Evolutionary conservation across 2,329 filamentous ascomycete genomes (phyloP).

Genomic region (Scytalidium lignicola): DNA sequence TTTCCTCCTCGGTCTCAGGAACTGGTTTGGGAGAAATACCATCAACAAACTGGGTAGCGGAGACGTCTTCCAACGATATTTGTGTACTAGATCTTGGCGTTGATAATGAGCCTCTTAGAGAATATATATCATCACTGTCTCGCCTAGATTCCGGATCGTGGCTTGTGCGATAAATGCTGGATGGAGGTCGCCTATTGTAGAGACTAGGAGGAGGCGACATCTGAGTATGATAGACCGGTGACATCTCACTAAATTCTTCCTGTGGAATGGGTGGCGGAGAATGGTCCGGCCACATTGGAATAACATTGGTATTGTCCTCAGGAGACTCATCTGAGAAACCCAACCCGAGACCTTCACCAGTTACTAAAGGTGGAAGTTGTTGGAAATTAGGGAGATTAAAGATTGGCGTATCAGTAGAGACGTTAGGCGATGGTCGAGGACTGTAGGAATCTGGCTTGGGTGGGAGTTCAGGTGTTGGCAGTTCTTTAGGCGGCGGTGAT

Average conservation of each 20-base stretch:
- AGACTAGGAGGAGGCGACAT: slow-evolving; percentile 15
- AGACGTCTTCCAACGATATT: slow-evolving; percentile 15
- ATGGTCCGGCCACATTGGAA: slow-evolving; percentile 18
- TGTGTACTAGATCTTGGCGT: slow-evolving; percentile 27
- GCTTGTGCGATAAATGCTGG: slow-evolving; percentile 19
- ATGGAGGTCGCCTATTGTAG: slow-evolving; percentile 17
- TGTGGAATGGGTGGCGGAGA: slow-evolving; percentile 14
- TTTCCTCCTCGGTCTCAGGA: slow-evolving; percentile 27
- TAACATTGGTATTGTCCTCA: slow-evolving; percentile 11
- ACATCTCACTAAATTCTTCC: slow-evolving; percentile 4
- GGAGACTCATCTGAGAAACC: slow-evolving; percentile 14
- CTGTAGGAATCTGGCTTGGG: slow-evolving; percentile 22
- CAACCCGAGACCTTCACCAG: slow-evolving; percentile 19
- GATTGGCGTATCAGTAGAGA: slow-evolving; percentile 5
- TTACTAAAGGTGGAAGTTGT: slow-evolving; percentile 17
- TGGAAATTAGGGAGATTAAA: slow-evolving; percentile 9
- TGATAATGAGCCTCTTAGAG: slow-evolving; percentile 22
- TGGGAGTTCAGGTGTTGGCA: slow-evolving; percentile 31
- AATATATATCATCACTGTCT: slow-evolving; percentile 25
- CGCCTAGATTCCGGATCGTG: slow-evolving; percentile 22
- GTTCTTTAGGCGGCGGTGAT: slow-evolving; percentile 36
- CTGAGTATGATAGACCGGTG: slow-evolving; percentile 10
- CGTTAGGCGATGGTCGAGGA: slow-evolving; percentile 18
- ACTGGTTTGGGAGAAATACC: slow-evolving; percentile 7
- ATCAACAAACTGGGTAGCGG: slow-evolving; percentile 10